Percentiles rank a stretch among this genome's conserved stretches.
Evolutionary conservation across 257 asterid genomes (phyloP).

Genomic region (Nicotiana sylvestris): DNA sequence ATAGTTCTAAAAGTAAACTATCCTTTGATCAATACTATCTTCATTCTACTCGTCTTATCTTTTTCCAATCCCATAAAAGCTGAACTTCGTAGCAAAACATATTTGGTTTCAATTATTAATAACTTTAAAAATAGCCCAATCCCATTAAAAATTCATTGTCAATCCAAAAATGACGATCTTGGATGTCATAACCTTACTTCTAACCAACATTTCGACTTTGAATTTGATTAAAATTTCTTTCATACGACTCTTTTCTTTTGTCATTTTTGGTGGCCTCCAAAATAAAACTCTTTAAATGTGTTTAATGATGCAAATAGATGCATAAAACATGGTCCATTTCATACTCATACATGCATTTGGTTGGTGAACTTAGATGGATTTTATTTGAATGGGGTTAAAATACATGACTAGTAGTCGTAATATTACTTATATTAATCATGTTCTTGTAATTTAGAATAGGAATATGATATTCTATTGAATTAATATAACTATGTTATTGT

Average conservation of each 20-base stretch:
- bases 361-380: background rate
- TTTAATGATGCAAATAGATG: background rate
- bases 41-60: background rate
- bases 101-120: background rate
- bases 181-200: background rate
- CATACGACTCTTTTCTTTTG: background rate
- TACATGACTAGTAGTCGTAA: background rate
- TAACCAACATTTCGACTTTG: background rate
- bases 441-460: background rate
- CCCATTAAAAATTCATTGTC: background rate
- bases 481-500: background rate
- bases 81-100: background rate
- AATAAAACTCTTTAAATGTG: background rate
- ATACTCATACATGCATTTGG: background rate
- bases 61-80: background rate
- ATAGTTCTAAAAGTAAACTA: background rate
- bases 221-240: background rate
- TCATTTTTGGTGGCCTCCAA: constrained; percentile 11
- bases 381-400: background rate
- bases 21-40: background rate
- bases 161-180: background rate
- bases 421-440: background rate
- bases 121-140: background rate
- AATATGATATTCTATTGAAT: background rate
- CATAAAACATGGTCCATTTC: background rate